phyloP scores from a whole-genome alignment of 164 flowering plant species.

The Chimonanthus praecox region DNA sequence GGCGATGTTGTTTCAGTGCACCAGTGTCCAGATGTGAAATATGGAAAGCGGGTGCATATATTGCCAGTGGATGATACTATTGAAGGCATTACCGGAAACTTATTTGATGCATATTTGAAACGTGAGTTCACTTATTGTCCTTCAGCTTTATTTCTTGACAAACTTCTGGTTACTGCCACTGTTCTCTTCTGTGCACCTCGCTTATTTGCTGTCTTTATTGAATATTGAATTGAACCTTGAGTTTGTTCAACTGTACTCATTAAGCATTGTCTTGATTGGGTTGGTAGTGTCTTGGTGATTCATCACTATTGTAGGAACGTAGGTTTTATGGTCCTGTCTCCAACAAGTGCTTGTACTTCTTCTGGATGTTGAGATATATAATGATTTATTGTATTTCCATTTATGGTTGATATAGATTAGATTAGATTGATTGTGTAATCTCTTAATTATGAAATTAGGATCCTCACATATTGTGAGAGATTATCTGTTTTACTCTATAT shows the following conservation, averaged over 20 bases:
- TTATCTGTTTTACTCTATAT: no score
- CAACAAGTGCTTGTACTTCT: no score
- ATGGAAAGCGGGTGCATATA: conserved; percentile 83
- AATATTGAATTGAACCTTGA: not conserved
- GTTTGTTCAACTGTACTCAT: not conserved
- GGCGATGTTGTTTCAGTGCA: conserved; percentile 92
- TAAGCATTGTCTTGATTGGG: not conserved
- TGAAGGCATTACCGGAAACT: conserved; percentile 78
- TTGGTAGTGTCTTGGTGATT: not conserved
- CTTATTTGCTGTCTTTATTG: not conserved
- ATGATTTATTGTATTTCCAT: no score
- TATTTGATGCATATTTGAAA: conserved; percentile 79
- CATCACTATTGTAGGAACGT: not conserved
- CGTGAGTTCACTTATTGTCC: conserved; percentile 41
- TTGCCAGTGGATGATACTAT: conserved; percentile 82
- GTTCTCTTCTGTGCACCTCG: not conserved
- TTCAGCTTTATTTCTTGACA: not conserved
- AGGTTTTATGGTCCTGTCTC: not conserved
- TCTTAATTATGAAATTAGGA: no score
- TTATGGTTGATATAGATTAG: no score
- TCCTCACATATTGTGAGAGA: no score
- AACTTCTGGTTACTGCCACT: not conserved
- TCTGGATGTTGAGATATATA: no score
- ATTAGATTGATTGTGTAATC: no score
- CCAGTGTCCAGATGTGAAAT: conserved; percentile 78